Evolutionary conservation across 805 yeast genomes (phyloP).

Genomic region (Candida krabiensis): DNA sequence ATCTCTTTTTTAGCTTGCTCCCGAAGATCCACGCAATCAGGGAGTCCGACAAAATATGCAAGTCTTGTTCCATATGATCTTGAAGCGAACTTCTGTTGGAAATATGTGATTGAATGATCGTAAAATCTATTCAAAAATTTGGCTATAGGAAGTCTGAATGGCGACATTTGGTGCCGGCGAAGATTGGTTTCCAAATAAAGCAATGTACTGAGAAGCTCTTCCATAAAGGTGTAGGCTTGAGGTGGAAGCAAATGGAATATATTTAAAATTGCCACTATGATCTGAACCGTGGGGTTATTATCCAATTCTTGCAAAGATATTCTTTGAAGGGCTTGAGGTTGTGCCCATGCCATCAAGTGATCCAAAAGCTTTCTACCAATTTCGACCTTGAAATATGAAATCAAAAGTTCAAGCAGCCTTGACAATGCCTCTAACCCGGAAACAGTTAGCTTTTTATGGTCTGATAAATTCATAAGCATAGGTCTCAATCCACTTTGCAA

Average conservation of each 20-base stretch:
- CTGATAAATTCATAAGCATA: slow-evolving; percentile 91
- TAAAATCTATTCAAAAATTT: slow-evolving; percentile 83
- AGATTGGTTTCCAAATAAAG: slow-evolving; percentile 77
- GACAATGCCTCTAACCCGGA: slow-evolving; percentile 91
- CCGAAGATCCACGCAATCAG: slow-evolving; percentile 58
- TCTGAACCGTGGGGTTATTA: slow-evolving; percentile 78
- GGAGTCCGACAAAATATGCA: slow-evolving; percentile 60
- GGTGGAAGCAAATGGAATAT: slow-evolving; percentile 91
- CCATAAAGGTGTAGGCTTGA: slow-evolving; percentile 88
- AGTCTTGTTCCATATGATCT: slow-evolving; percentile 66
- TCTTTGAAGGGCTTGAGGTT: slow-evolving; percentile 70
- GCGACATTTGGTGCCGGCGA: slow-evolving; percentile 82
- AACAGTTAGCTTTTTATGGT: slow-evolving; percentile 85
- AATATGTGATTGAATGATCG: slow-evolving; percentile 68
- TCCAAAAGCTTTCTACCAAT: slow-evolving; percentile 91
- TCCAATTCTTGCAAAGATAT: slow-evolving; percentile 79
- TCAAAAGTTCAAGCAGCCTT: slow-evolving; percentile 76
- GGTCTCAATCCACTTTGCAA: slow-evolving; percentile 96
- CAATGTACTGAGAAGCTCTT: slow-evolving; percentile 76
- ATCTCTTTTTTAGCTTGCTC: slow-evolving; percentile 54
- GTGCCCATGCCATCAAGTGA: slow-evolving; percentile 95
- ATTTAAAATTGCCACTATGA: slow-evolving; percentile 85
- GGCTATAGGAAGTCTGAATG: slow-evolving; percentile 89
- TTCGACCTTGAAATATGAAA: slow-evolving; percentile 93
- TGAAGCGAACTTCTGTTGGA: slow-evolving; percentile 61